Percentiles rank a stretch among this genome's conserved stretches.
phyloP scores from a whole-genome alignment of 371 early-diverging fungal genomes.

The Cokeromyces recurvatus region DNA sequence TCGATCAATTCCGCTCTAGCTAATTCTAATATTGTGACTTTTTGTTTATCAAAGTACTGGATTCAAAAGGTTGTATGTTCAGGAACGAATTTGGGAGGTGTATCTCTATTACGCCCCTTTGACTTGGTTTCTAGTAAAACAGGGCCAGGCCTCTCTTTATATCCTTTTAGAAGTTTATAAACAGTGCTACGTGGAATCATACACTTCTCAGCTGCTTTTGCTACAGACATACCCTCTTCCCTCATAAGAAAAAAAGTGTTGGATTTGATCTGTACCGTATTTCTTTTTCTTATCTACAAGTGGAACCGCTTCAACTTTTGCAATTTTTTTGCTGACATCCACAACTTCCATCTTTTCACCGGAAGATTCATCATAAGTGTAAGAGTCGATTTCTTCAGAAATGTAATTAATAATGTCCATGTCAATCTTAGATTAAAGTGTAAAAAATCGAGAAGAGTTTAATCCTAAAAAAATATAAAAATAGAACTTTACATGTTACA shows the following conservation, averaged over 20 bases:
- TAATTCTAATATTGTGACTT: slow-evolving; percentile 1
- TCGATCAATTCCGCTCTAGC: slow-evolving; percentile 4
- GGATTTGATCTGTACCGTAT: slow-evolving; percentile 5
- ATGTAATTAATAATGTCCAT: no score
- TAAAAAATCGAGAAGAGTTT: no score
- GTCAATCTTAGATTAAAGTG: no score
- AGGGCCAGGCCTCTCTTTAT: slow-evolving; percentile 6
- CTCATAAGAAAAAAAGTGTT: slow-evolving; percentile 5
- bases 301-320: not conserved
- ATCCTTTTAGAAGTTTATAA: slow-evolving; percentile 7
- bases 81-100: slow-evolving; percentile 3
- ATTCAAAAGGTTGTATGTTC: slow-evolving; percentile 10
- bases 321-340: not conserved
- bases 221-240: no score
- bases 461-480: no score
- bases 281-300: slow-evolving; percentile 6
- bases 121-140: slow-evolving; percentile 1
- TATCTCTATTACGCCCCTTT: not conserved
- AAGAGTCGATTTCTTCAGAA: no score
- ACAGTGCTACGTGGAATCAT: no score
- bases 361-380: no score
- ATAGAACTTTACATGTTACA: no score
- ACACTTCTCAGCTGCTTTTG: no score
- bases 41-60: slow-evolving; percentile 1
- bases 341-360: not conserved